Evolutionary conservation across 495 filamentous ascomycete genomes (phyloP).

Genomic region (Amniculicola lignicola): DNA sequence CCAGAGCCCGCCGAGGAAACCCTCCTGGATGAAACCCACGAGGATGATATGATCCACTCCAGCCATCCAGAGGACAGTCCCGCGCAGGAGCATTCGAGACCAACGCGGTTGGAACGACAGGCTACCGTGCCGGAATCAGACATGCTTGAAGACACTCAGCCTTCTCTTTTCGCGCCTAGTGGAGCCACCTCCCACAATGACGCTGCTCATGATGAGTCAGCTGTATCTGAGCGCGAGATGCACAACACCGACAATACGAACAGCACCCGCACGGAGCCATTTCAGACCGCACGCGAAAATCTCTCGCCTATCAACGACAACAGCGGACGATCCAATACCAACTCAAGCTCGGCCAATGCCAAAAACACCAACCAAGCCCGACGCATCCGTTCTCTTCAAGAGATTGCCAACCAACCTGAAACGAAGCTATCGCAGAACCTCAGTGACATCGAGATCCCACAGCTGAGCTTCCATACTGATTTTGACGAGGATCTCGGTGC

Average conservation of each 20-base stretch:
- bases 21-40: neutral
- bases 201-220: neutral
- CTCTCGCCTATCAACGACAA: neutral
- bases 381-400: conserved; percentile 30
- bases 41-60: conserved; percentile 13
- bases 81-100: neutral
- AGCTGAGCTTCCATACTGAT: conserved; percentile 14
- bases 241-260: neutral
- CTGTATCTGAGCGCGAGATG: neutral
- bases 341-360: neutral
- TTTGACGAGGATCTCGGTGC: conserved; percentile 4
- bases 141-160: conserved; percentile 23
- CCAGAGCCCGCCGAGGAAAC: conserved; percentile 1
- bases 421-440: conserved; percentile 31
- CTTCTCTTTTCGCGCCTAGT: neutral
- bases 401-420: conserved; percentile 40
- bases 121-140: conserved; percentile 27
- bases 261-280: conserved; percentile 15
- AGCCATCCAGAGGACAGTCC: conserved; percentile 1
- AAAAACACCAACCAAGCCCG: neutral
- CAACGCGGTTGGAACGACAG: conserved; percentile 4
- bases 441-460: conserved; percentile 26
- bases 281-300: conserved; percentile 20
- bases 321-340: neutral
- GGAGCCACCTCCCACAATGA: neutral